Evolutionary conservation across 2,329 filamentous ascomycete genomes (phyloP).

Genomic region (Corinectria fuckeliana): DNA sequence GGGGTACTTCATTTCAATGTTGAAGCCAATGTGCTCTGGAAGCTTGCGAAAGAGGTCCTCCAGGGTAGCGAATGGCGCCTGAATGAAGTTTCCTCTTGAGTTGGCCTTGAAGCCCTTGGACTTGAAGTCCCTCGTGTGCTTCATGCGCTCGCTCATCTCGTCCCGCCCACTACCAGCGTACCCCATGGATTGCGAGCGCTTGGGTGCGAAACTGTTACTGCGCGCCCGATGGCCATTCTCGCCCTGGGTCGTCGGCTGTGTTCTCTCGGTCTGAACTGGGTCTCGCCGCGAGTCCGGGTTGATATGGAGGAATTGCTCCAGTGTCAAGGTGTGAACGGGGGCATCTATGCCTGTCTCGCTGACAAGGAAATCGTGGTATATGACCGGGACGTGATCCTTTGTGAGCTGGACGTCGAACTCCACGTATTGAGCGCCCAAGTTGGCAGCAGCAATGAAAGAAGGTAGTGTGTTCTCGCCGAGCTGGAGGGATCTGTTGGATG

Average conservation of each 20-base stretch:
- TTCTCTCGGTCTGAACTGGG: conserved; percentile 12
- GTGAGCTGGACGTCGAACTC: conserved; percentile 93
- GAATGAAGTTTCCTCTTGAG: conserved; percentile 90
- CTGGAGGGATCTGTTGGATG: conserved; percentile 84
- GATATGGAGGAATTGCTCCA: conserved; percentile 95
- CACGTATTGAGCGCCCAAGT: conserved; percentile 80
- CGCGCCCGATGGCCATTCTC: conserved; percentile 39
- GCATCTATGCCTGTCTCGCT: conserved; percentile 98
- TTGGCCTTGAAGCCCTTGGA: conserved; percentile 96
- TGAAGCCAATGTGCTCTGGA: conserved; percentile 86
- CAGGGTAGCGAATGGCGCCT: conserved; percentile 92
- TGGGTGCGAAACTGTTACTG: conserved; percentile 50
- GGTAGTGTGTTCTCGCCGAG: conserved; percentile 95
- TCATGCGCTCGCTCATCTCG: conserved; percentile 81
- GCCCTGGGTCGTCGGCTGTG: conserved; percentile 41
- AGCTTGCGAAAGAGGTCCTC: conserved; percentile 91
- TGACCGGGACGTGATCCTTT: conserved; percentile 98
- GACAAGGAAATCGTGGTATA: conserved; percentile 98
- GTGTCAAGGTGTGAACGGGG: conserved; percentile 90
- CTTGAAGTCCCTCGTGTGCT: conserved; percentile 95
- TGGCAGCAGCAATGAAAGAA: conserved; percentile 95
- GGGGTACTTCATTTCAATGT: conserved; percentile 99
- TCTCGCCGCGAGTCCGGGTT: conserved; percentile 60
- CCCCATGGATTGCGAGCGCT: conserved; percentile 64
- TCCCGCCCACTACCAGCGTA: conserved; percentile 50